Conservation (phyloP, 257 asterid genomes). For the Solanum piurae region DNA sequence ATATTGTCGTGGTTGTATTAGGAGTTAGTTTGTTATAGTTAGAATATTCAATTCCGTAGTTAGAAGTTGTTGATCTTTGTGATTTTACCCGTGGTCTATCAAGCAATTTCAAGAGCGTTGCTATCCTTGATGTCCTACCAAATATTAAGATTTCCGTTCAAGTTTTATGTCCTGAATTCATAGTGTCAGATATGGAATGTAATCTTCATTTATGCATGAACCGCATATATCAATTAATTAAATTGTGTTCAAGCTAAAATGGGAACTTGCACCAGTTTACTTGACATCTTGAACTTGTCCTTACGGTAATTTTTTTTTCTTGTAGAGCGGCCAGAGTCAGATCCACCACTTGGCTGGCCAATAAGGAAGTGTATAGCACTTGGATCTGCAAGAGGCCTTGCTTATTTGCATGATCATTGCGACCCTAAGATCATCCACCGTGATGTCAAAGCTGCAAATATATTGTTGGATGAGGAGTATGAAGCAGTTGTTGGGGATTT, state of each 20-base stretch:
- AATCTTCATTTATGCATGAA: neutral
- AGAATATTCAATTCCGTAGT: neutral
- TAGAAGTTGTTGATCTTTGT: neutral
- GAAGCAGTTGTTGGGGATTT: conserved; percentile 97
- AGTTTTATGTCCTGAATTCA: neutral
- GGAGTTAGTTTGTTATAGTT: neutral
- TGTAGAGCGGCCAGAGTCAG: conserved; percentile 62
- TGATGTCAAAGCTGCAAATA: conserved; percentile 83
- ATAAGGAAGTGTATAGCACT: conserved; percentile 61
- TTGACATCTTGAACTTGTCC: neutral
- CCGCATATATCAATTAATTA: neutral
- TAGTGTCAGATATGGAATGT: neutral
- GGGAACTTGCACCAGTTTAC: neutral
- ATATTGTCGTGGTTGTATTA: neutral
- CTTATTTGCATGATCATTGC: conserved; percentile 91
- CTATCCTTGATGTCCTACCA: neutral
- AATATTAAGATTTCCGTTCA: neutral
- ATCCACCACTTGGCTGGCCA: conserved; percentile 75
- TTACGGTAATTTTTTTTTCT: neutral
- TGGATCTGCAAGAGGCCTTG: conserved; percentile 87
- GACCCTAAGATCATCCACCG: conserved; percentile 87
- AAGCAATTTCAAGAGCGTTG: neutral
- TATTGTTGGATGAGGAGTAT: conserved; percentile 77
- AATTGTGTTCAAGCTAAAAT: neutral
- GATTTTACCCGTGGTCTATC: neutral